Evolutionary conservation across 1,284 basidiomycete genomes (phyloP).

Genomic region (Ganoderma resinaceum): DNA sequence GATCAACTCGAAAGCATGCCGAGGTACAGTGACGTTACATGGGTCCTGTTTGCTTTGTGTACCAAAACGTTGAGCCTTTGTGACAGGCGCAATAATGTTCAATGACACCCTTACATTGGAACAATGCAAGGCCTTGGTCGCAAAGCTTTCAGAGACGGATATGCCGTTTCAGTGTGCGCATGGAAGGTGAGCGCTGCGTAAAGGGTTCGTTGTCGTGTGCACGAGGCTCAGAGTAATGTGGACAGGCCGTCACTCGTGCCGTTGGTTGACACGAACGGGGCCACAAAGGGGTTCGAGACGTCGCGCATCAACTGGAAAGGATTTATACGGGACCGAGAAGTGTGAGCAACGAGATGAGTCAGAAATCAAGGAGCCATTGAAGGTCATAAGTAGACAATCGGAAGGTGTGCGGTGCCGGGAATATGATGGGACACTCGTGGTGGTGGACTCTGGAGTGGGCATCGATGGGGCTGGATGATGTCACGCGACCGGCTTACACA

Average conservation of each 20-base stretch:
- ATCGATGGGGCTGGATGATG: constrained; percentile 33
- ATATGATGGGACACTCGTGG: constrained; percentile 10
- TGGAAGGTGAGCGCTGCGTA: constrained; percentile 65
- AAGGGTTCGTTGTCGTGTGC: background rate
- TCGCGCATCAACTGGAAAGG: constrained; percentile 16
- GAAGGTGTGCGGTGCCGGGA: background rate
- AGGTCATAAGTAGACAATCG: background rate
- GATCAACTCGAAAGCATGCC: constrained; percentile 91
- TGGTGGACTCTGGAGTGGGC: constrained; percentile 12
- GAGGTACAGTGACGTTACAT: constrained; percentile 59
- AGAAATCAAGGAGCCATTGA: background rate
- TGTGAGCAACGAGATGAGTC: background rate
- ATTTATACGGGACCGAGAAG: constrained; percentile 10
- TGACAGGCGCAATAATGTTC: constrained; percentile 94
- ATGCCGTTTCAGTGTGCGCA: constrained; percentile 97
- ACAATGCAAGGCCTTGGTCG: constrained; percentile 78
- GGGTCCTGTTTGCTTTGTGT: background rate
- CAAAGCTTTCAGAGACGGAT: constrained; percentile 69
- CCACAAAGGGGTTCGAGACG: background rate
- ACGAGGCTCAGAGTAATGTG: constrained; percentile 1
- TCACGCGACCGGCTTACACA: constrained; percentile 24
- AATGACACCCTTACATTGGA: constrained; percentile 76
- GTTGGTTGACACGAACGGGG: constrained; percentile 29
- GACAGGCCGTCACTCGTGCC: constrained; percentile 40
- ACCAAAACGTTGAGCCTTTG: background rate